Evolutionary conservation across 495 filamentous ascomycete species (phyloP).

Genomic region (Hypoxylon rickii): DNA sequence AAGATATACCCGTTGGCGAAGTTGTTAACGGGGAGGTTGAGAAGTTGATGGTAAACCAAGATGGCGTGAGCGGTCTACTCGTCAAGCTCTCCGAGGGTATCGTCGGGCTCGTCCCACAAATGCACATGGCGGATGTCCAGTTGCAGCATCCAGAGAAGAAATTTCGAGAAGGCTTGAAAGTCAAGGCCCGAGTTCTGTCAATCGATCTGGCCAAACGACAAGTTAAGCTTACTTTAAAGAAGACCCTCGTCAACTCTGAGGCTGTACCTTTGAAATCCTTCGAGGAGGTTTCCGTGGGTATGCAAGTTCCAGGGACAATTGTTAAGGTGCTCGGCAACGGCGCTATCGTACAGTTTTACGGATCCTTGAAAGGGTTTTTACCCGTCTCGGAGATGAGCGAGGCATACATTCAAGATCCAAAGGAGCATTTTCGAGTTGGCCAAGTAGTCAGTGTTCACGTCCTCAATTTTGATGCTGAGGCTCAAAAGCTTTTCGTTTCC

Average conservation of each 20-base stretch:
- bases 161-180: conserved; percentile 82
- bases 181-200: conserved; percentile 84
- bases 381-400: conserved; percentile 97
- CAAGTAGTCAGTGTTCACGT: conserved; percentile 90
- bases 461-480: conserved; percentile 72
- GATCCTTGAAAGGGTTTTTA: conserved; percentile 77
- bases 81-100: conserved; percentile 85
- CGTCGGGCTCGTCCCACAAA: conserved; percentile 80
- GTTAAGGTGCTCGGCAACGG: conserved; percentile 76
- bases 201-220: conserved; percentile 75
- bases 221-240: conserved; percentile 89
- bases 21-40: conserved; percentile 83
- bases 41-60: conserved; percentile 74
- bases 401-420: conserved; percentile 86
- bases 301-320: conserved; percentile 81
- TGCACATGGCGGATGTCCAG: conserved; percentile 84
- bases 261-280: conserved; percentile 75
- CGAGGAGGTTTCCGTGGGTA: conserved; percentile 66
- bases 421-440: conserved; percentile 83
- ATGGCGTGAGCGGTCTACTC: conserved; percentile 76
- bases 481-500: conserved; percentile 77
- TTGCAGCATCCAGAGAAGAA: conserved; percentile 94
- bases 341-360: conserved; percentile 93
- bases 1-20: conserved; percentile 83
- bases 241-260: conserved; percentile 88